Evolutionary conservation across 2,329 filamentous ascomycete genomes (phyloP).

Genomic region (Neofusicoccum cordaticola): DNA sequence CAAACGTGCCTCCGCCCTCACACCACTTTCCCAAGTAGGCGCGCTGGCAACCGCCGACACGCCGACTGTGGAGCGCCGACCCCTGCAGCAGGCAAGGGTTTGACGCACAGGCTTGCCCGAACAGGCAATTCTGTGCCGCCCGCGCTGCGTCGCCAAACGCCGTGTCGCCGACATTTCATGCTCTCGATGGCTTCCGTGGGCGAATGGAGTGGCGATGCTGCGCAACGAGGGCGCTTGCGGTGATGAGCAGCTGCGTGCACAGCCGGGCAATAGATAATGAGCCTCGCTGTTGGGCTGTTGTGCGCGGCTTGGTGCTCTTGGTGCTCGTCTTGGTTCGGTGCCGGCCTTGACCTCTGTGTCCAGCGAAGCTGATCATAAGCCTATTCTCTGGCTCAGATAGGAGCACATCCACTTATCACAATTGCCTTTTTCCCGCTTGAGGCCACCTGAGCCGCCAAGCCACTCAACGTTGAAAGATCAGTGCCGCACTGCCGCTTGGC

Average conservation of each 20-base stretch:
- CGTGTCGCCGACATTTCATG: background rate
- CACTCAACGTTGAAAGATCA: no score
- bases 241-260: background rate
- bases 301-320: no score
- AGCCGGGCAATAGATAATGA: background rate
- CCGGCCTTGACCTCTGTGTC: no score
- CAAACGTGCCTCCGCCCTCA: background rate
- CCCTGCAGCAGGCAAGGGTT: background rate
- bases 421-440: no score
- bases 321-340: no score
- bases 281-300: no score
- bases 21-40: background rate
- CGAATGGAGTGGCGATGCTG: background rate
- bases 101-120: background rate
- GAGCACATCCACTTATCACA: no score
- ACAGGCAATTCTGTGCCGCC: slow-evolving; percentile 1
- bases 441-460: no score
- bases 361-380: no score
- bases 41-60: background rate
- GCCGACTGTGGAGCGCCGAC: background rate
- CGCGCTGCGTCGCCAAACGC: background rate
- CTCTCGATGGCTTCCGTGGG: background rate
- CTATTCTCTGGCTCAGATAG: no score
- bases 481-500: no score
- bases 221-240: no score